Evolutionary conservation across 1,284 basidiomycete species (phyloP), one percentile per base, ranked within the genome.

Genomic region (Inonotus obliquus): DNA sequence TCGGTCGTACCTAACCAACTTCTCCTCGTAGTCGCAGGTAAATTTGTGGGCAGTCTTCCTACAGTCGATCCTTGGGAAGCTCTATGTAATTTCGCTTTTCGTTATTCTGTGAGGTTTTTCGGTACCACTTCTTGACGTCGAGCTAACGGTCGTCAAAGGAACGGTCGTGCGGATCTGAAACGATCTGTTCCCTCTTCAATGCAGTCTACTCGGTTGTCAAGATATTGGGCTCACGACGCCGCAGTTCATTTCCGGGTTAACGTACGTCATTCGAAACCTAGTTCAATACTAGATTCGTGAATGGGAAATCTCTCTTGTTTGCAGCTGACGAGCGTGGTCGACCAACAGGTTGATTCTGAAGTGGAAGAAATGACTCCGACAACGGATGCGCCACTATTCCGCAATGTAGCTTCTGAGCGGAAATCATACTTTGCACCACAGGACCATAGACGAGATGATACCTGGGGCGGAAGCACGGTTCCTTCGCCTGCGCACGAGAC

Each of bases 1-100:
- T 44, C 48, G 23, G 19, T 4, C 19, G 7, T 11, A n/a, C n/a
- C 62, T 54, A 29, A 57, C 41, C 7, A 48, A 41, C 10, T n/a
- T 37, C 17, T 27, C 37, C 48, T 4, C 53, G 13, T 55, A 73
- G 70, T 66, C 68, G 14, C 63, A 68, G 35, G 54, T 65, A n/a
- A 68, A 70, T 49, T 69, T 69, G 41, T 73, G 72, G 72, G 70
- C 72, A 47, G 65, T 71, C 11, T 67, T 68, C 44, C 69, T 70
- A 63, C 72, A 73, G 60, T 68, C 70, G 0, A 68, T 72, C 27
- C 65, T 73, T 14, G 72, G 72, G 11, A 73, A 73, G 58, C 68
- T 73, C 27, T 73, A 73, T 62, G 72, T 71, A 2, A 71, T 73
- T 27, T 73, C 72, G 2, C 66, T 73, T 9, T 70, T 73, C 54